phyloP scores from a whole-genome alignment of 768 basidiomycete species.

The Mycena crocata region DNA sequence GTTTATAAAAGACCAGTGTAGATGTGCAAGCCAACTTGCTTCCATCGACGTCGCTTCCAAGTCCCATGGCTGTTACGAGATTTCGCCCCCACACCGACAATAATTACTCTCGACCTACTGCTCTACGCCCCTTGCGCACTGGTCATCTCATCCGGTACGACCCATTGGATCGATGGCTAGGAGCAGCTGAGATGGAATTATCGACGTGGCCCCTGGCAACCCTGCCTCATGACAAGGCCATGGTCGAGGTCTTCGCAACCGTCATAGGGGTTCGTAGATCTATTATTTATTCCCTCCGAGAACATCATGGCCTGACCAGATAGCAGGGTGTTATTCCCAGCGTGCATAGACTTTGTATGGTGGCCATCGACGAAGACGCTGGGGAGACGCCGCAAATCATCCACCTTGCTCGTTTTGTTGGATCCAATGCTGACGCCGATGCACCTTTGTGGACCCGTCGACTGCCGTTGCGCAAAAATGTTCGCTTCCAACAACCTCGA shows the following conservation, averaged over 20 bases:
- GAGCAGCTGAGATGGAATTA: neutral
- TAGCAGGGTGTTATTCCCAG: neutral
- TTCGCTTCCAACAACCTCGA: neutral
- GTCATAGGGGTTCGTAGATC: neutral
- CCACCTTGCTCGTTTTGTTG: neutral
- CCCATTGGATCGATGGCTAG: neutral
- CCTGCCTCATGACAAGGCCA: neutral
- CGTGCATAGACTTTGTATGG: neutral
- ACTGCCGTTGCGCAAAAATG: neutral
- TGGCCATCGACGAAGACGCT: neutral
- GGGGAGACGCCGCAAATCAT: neutral
- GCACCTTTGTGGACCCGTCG: constrained; percentile 5
- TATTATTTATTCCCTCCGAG: neutral
- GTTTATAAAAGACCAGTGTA: neutral
- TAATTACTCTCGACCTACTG: neutral
- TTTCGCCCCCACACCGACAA: no score
- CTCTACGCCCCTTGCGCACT: neutral
- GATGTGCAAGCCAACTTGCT: neutral
- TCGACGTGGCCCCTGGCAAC: neutral
- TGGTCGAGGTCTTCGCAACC: neutral
- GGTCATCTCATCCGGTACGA: neutral
- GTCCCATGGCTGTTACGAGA: neutral
- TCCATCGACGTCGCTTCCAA: neutral
- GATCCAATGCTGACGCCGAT: neutral
- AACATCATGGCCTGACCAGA: neutral